These are phyloP conservation scores for Irpex lacteus DNA, from an alignment of 1,284 basidiomycete species.

Conservation along the genomic window DNA sequence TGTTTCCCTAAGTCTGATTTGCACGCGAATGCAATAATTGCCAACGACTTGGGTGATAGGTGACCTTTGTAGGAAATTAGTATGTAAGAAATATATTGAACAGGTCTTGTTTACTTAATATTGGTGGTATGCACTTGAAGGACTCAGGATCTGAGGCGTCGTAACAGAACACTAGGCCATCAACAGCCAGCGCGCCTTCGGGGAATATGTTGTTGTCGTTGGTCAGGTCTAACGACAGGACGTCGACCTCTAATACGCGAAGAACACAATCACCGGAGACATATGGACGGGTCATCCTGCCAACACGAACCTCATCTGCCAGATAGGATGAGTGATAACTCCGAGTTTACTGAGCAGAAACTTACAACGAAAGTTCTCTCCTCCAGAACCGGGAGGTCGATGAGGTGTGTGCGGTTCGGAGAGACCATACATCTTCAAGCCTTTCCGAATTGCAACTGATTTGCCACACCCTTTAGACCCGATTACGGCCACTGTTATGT, in stretches of 20 bases:
- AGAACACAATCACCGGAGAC: conserved; percentile 36
- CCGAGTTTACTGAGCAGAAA: background rate
- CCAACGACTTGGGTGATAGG: conserved; percentile 51
- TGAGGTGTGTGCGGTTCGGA: conserved; percentile 39
- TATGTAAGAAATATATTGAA: background rate
- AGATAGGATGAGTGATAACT: background rate
- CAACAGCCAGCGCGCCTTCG: conserved; percentile 52
- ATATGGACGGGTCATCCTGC: conserved; percentile 38
- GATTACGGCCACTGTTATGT: conserved; percentile 60
- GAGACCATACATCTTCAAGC: conserved; percentile 56
- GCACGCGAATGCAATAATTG: conserved; percentile 70
- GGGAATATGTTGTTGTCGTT: conserved; percentile 30
- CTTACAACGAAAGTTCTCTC: conserved; percentile 24
- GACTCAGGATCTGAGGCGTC: conserved; percentile 61
- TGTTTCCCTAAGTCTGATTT: conserved; percentile 63
- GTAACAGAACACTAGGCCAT: conserved; percentile 75
- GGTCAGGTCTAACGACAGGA: conserved; percentile 25
- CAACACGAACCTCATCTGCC: conserved; percentile 49
- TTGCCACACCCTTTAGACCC: conserved; percentile 73
- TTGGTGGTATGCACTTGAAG: conserved; percentile 56
- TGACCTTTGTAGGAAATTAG: conserved; percentile 10
- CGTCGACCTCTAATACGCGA: conserved; percentile 57
- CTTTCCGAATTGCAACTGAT: conserved; percentile 65
- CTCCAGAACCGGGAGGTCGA: conserved; percentile 18
- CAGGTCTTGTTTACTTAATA: conserved; percentile 51